These are phyloP conservation scores for Ampelomyces quisqualis DNA, from an alignment of 2,329 filamentous ascomycete genomes.

Conservation along the genomic window DNA sequence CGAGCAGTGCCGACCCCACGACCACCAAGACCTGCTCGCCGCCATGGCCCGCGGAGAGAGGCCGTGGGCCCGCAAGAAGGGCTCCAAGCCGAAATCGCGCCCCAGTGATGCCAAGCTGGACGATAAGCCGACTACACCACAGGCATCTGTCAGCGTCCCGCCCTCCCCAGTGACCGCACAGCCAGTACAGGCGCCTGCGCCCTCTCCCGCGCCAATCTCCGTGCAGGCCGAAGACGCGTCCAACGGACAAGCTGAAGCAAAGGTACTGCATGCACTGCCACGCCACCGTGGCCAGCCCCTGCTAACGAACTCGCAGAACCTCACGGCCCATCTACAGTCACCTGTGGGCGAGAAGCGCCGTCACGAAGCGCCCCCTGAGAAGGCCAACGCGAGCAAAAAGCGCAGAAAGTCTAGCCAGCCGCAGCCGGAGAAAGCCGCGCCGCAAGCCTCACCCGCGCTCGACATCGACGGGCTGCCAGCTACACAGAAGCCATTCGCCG, in stretches of 20 bases:
- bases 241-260: slow-evolving; percentile 29
- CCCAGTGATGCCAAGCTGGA: slow-evolving; percentile 61
- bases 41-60: slow-evolving; percentile 78
- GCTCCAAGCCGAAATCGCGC: slow-evolving; percentile 61
- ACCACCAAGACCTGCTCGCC: slow-evolving; percentile 77
- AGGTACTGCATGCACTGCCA: slow-evolving; percentile 16
- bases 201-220: slow-evolving; percentile 14
- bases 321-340: slow-evolving; percentile 40
- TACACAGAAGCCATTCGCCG: slow-evolving; percentile 68
- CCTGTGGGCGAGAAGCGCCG: slow-evolving; percentile 42
- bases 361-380: slow-evolving; percentile 35
- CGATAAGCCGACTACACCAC: slow-evolving; percentile 34
- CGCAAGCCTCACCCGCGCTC: slow-evolving; percentile 8
- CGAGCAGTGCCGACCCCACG: slow-evolving; percentile 80
- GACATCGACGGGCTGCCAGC: slow-evolving; percentile 54
- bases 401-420: slow-evolving; percentile 41
- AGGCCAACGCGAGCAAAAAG: slow-evolving; percentile 37
- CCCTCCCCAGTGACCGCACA: slow-evolving; percentile 15
- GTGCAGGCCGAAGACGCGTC: slow-evolving; percentile 17
- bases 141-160: slow-evolving; percentile 12
- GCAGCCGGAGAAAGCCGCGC: slow-evolving; percentile 22
- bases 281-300: slow-evolving; percentile 7
- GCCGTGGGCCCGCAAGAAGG: slow-evolving; percentile 71
- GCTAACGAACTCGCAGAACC: slow-evolving; percentile 28
- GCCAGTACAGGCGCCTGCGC: slow-evolving; percentile 13